phyloP scores from a whole-genome alignment of 305 asterid genomes.

The Coffea humblotiana region DNA sequence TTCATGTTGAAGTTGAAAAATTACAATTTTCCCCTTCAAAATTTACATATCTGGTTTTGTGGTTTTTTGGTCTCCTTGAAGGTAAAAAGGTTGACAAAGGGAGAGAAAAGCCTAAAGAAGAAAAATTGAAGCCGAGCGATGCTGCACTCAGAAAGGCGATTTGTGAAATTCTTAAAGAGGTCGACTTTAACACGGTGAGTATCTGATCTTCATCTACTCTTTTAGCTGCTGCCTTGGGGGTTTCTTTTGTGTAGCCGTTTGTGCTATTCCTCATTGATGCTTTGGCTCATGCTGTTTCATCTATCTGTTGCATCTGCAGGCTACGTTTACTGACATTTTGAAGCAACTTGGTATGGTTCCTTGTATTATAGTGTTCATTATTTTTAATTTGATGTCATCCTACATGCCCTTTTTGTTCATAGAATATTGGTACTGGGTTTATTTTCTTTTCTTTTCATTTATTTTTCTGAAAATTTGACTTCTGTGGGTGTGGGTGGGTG shows the following conservation, averaged over 20 bases:
- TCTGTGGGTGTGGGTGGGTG: background rate
- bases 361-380: background rate
- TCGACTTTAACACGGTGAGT: conserved; percentile 62
- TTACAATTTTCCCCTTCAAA: background rate
- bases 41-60: conserved; percentile 7
- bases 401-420: background rate
- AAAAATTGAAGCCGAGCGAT: conserved; percentile 45
- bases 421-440: background rate
- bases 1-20: background rate
- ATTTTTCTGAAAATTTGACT: background rate
- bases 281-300: conserved; percentile 1
- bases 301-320: conserved; percentile 49
- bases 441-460: background rate
- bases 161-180: conserved; percentile 71
- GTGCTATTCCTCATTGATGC: background rate
- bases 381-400: background rate
- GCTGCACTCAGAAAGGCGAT: conserved; percentile 51
- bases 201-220: conserved; percentile 1
- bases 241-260: background rate
- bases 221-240: background rate
- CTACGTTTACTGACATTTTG: conserved; percentile 90
- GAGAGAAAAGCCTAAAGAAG: conserved; percentile 51
- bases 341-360: conserved; percentile 72
- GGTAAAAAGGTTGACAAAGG: conserved; percentile 57
- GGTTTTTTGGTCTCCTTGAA: conserved; percentile 22